Evolutionary conservation across 2,329 filamentous ascomycete species (phyloP), one percentile per base, ranked within the genome.

Genomic region (Colletotrichum salicis): DNA sequence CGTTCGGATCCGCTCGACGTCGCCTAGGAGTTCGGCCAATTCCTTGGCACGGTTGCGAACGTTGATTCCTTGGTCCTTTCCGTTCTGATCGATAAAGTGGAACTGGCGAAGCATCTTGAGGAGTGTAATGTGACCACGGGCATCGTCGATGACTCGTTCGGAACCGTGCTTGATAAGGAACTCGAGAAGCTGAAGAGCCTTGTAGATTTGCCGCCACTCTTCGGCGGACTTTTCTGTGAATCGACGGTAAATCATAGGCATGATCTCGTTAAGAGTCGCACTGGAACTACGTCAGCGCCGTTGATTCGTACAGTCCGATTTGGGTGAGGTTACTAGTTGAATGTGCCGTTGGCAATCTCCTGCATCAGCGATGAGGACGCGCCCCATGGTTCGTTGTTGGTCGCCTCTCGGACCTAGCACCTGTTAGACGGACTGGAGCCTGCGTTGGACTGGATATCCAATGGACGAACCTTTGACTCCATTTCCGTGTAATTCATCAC

Each of bases 131-230:
- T 99, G 96, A 70, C 95, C 95, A 77, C 96, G 91, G 70, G 96
- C 96, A 83, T 99, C 96, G 83, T 99, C 96, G 75, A 99, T 96
- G 48, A 99, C 96, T 66, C 96, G 90, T 83, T 99, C 96, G 13
- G 96, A 98, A 74, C 96, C 96, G 82, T 99, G 96, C 87, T 99
- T 99, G 84, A 99, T 93, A 37, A 99, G 89, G 79, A 97, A 97
- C 82, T 99, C 96, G 80, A 99, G 92, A 67, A 99, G 88, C 87
- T 98, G 96, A 29, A 99, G 91, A 11, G 94, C 93, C 87, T 99
- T 99, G 89, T 99, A 99, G 80, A 99, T 99, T 83, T 99, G 96
- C 76, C 96, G 91, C 96, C 96, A 99, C 84, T 99, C 96, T 81
- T 99, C 96, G 67, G 96, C 96, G 8, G 95, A 89, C 86, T 99